Evolutionary conservation across 768 basidiomycete species (phyloP), one percentile per base, ranked within the genome.

Genomic region (Tremella fuciformis): DNA sequence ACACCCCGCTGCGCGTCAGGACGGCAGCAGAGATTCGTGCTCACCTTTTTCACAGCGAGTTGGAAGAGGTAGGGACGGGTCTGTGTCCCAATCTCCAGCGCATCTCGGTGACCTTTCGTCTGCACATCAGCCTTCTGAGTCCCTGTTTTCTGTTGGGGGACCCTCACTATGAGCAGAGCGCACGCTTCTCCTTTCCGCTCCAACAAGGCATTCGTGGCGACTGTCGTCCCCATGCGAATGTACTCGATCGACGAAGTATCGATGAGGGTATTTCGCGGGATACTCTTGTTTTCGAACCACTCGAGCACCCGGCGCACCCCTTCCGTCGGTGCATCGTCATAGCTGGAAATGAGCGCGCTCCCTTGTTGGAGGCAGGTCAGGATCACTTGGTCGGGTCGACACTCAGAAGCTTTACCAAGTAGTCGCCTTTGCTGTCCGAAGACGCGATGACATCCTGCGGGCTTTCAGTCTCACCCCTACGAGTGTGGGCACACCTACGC

Each of bases 141-240:
- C 29, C 29, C 11, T 11, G 29, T 11, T 34, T 11, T 34, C 11
- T 4, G 29, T 6, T 6, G 11, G 11, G 29, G 11, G 11, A 22
- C 6, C 42, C 6, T 6, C 11, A 34, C 29, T 69, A 93, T 94
- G 13, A 96, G 79, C 37, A 98, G 80, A 0, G 91, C 93, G 59
- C 96, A 91, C 60, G 85, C 86, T 68, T 91, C 88, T 0, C 94
- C 94, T 76, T 94, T 93, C 48, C 94, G 86, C 70, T 98, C 94
- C 6, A 98, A 82, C 0, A 98, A 82, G 0, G 94, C 93, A 68
- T 97, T 98, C n/a, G 94, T 98, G 13, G 67, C 67, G 1, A 68
- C 66, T 8, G 66, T 65, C 1, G 60, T 68, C 15, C 59, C 63
- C 64, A 66, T 62, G 6, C 66, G 57, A 22, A 68, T 56, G 24